Evolutionary conservation across 352 stramenopile species (phyloP), one percentile per base, ranked within the genome.

Genomic region (Pythium insidiosum): DNA sequence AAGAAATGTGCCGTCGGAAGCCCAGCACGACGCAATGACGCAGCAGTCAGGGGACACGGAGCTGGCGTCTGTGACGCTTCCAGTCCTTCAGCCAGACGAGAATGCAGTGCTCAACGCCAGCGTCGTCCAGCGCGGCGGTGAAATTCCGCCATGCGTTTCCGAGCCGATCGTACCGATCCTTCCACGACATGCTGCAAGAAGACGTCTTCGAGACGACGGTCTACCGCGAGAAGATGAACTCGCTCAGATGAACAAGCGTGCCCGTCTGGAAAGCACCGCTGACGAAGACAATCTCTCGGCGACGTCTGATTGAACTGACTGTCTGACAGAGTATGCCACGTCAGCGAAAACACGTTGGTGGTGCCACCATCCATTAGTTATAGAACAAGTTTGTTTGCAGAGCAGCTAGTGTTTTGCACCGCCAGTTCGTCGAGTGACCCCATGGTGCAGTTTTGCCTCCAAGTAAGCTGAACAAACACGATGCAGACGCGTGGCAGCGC

Each of bases 61-160:
- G 22, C 58, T 63, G 28, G 65, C 58, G 40, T n/a, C 58, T 19
- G 45, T 70, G 21, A 53, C 74, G 34, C 36, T 83, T n/a, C 69
- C 73, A 2, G 53, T 82, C 44, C 51, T 83, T 9, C 64, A 82
- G 48, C 51, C 55, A 2, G 64, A 56, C 6, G 68, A 67, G 35
- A 51, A 64, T 22, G 73, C 80, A 1, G 75, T 89, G 16, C 84
- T 92, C 74, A 89, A 89, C 43, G 80, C 80, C 6, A 82, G 68
- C 16, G 66, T 89, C 22, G 39, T 92, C 51, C 76, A 88, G 44
- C 76, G 66, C n/a, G 59, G 58, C 23, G 66, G 61, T 16, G 46
- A 59, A 6, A 46, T 84, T n/a, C 63, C 61, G 1, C 61, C 66
- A 10, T 85, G 71, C 48, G 71, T 83, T 25, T 62, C 59, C n/a